Evolutionary conservation across 805 yeast species (phyloP), one percentile per base, ranked within the genome.

Genomic region (Zygosaccharomyces siamensis): DNA sequence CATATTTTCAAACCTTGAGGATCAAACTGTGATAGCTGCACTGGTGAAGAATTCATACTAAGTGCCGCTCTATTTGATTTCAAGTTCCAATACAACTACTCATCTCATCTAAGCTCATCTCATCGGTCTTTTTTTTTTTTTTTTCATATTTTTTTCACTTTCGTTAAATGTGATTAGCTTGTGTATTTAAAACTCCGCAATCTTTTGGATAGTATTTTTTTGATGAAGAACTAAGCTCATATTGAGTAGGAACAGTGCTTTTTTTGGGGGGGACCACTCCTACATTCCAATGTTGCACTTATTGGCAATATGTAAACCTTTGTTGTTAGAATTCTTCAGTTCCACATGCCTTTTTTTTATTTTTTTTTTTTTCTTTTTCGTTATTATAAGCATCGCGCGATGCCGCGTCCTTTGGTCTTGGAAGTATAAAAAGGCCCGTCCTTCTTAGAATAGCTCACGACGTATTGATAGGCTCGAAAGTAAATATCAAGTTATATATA

Each of bases 1-100:
- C 90, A 89, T 56, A 81, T 74, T 59, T 74, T 75, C 39, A 76
- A 71, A n/a, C 84, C 82, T 1, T 77, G 66, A 10, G 81, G 74
- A 64, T 88, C 92, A 62, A 81, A 87, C 35, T 67, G 69, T 21
- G 83, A 74, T 14, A 70, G 56, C n/a, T 63, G 61, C 43, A 65
- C 59, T 7, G 63, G 61, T 10, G 39, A 42, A n/a, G 14, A 37
- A 33, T 44, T 39, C 43, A 42, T 42, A 11, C 24, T 30, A 35
- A 14, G 39, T 31, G 20, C 46, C 37, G 18, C n/a, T 21, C n/a
- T n/a, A 18, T 5, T 18, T 26, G 23, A 18, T 44, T 21, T 18
- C 20, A 12, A 26, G 10, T 32, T 35, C n/a, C 32, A 16, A 20
- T 12, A 23, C 28, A 14, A n/a, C 33, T n/a, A n/a, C 36, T 23